phyloP scores from a whole-genome alignment of 1,284 basidiomycete genomes.

The Moesziomyces sp. region DNA sequence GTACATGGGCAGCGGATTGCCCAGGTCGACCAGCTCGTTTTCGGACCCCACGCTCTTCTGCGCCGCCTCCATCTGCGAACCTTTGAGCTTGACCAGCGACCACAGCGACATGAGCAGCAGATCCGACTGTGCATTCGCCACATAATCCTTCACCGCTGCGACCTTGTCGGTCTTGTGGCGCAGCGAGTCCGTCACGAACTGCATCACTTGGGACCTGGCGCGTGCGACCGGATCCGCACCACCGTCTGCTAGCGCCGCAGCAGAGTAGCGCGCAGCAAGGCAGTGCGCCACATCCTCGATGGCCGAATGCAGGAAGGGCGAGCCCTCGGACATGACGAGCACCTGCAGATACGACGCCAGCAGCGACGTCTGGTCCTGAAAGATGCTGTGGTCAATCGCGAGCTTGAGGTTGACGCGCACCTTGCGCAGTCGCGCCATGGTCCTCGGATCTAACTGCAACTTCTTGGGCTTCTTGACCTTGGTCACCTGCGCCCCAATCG shows the following conservation, averaged over 20 bases:
- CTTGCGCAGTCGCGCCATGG: conserved; percentile 55
- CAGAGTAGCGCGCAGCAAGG: conserved; percentile 10
- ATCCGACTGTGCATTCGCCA: conserved; percentile 62
- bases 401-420: conserved; percentile 63
- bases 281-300: conserved; percentile 48
- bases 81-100: conserved; percentile 40
- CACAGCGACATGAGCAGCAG: conserved; percentile 62
- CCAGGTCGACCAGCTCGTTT: conserved; percentile 45
- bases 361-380: conserved; percentile 55
- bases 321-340: conserved; percentile 60
- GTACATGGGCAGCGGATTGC: conserved; percentile 47
- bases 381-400: conserved; percentile 61
- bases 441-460: conserved; percentile 52
- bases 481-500: conserved; percentile 5
- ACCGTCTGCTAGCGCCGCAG: conserved; percentile 15
- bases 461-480: conserved; percentile 41
- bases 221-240: conserved; percentile 38
- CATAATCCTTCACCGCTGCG: conserved; percentile 61
- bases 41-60: conserved; percentile 1
- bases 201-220: conserved; percentile 42
- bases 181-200: conserved; percentile 55
- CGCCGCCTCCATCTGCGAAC: conserved; percentile 11
- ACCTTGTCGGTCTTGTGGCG: conserved; percentile 46
- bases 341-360: conserved; percentile 62
- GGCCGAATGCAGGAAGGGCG: conserved; percentile 44